Base-by-base conservation (phyloP, 192 early-diverging fungal genomes). In the Cetraspora pellucida region DNA sequence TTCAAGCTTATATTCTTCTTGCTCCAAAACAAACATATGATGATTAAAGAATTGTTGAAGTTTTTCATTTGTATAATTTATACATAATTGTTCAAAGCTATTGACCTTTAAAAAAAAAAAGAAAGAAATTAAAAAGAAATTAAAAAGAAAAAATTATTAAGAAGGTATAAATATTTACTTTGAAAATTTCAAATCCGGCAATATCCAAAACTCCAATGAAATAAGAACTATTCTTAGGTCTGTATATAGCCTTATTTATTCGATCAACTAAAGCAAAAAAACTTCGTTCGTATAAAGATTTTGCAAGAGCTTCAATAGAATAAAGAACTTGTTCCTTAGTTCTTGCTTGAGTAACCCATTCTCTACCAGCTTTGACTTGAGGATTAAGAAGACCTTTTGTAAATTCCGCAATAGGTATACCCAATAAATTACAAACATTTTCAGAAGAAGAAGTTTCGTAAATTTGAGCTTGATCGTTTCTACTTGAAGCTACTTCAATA, bases 11-110 rank as follows among this genome's bases (percentile, higher is more conserved):
- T 99, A 99, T 86, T 99, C 97, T 80, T 97, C 96, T 81, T 99
- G 97, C 81, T 99, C 97, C 13, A 98, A 85, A 64, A 96, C 93
- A 85, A 99, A 99, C 96, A 98, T 99, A 80, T 96, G 93, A 84
- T 98, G 96, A 86, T 98, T 99, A 87, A 99, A 99, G 85, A 99
- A 97, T 82, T 99, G 97, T 82, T 99, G 97, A 21, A 99, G 89
- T 72, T 91, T 92, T 83, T 99, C 97, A 82, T 99, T 99, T 49
- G 96, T 97, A 81, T 99, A 99, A 85, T 99, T 99, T 90, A 99
- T 99, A 84, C 95, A 97, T 44, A 99, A 87, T 82, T 99, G 97
- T 81, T 99, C 97, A 85, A 98, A 99, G 80, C 93, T 94, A 86
- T 99, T 99, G 70, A 89, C 88, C 93, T 90, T 65, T 75, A 23